phyloP scores from a whole-genome alignment of 257 asterid genomes.

The Fraxinus americana region DNA sequence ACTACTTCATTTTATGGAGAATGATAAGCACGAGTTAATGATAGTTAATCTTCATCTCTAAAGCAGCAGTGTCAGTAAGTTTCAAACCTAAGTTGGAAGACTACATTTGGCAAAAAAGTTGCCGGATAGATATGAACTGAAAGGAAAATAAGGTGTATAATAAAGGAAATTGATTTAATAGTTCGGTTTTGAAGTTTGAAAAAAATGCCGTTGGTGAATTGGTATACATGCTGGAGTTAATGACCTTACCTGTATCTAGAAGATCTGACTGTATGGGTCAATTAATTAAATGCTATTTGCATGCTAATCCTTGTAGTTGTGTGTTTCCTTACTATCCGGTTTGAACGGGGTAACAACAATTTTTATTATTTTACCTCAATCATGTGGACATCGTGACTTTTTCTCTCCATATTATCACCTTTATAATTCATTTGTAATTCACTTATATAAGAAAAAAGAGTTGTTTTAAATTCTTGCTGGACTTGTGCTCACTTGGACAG shows the following conservation, averaged over 20 bases:
- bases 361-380: background rate
- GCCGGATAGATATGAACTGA: background rate
- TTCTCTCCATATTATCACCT: slow-evolving; percentile 13
- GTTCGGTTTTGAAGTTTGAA: slow-evolving; percentile 1
- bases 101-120: background rate
- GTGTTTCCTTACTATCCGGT: background rate
- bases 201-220: background rate
- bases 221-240: background rate
- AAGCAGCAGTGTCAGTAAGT: background rate
- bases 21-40: background rate
- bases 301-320: slow-evolving; percentile 1
- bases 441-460: slow-evolving; percentile 3
- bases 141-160: slow-evolving; percentile 1
- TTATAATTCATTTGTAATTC: background rate
- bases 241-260: background rate
- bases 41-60: slow-evolving; percentile 2
- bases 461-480: slow-evolving; percentile 19
- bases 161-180: slow-evolving; percentile 7
- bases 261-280: background rate
- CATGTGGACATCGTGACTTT: background rate
- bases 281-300: background rate
- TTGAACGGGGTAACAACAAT: background rate
- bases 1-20: slow-evolving; percentile 4
- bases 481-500: slow-evolving; percentile 45
- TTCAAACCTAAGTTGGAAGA: slow-evolving; percentile 5